Evolutionary conservation across 768 basidiomycete species (phyloP), one percentile per base, ranked within the genome.

Genomic region (Leucogyrophana mollusca): DNA sequence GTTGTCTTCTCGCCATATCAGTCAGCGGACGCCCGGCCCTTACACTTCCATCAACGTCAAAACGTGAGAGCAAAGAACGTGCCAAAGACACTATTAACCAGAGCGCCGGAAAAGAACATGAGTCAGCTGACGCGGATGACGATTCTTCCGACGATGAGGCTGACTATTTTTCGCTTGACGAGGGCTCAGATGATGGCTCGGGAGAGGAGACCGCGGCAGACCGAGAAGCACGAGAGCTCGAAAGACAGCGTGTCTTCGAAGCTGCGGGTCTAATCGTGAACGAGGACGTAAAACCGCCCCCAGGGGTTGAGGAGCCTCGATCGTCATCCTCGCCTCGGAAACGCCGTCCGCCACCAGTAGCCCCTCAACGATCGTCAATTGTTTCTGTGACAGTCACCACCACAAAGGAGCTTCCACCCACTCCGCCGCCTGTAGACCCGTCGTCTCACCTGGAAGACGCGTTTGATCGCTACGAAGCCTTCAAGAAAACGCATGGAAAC

Each of bases 381-480:
- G 22, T 51, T 16, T 44, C 46, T n/a, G 37, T 41, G 20, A 42
- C 45, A n/a, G 37, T 56, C 20, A 47, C 57, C 20, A 47, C 57
- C 25, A 63, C 62, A 7, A 79, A 81, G 53, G 76, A 81, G 21
- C 71, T 87, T 4, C 85, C 86, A 4, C 71, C 77, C 0, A 57
- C 78, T 2, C 82, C 81, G 2, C 56, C 34, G 14, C 54, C 66
- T 32, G 54, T 64, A 10, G 72, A 78, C 35, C 70, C 76, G 51
- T 67, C 71, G 35, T 59, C 64, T 4, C 72, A 65, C 4, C 68
- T 88, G 30, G 86, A 92, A 55, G 92, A 95, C 62, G 94, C 94
- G 0, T 95, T 87, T 62, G 89, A 90, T 46, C 76, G 91, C 30
- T 96, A 95, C 59, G 90, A 94, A 61, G 73, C 83, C n/a, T 94